Percentiles rank a stretch among this genome's conserved stretches.
phyloP scores from a whole-genome alignment of 176 grass and related monocot species.

The Aechmea fasciata region DNA sequence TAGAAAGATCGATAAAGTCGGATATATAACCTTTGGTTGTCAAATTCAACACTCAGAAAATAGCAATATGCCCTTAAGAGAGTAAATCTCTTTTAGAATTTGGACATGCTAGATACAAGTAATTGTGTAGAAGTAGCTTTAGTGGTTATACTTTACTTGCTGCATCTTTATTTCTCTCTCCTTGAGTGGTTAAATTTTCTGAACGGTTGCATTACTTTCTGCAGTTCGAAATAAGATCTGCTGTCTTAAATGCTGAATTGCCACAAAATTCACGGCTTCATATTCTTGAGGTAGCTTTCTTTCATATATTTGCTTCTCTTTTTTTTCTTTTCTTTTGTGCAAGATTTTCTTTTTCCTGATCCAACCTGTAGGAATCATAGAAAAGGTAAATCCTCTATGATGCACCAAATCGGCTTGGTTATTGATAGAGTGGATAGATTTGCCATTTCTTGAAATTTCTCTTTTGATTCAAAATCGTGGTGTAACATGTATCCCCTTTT shows the following conservation, averaged over 20 bases:
- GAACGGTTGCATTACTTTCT: neutral
- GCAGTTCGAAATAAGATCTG: slow-evolving; percentile 91
- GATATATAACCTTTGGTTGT: too few relatives aligned
- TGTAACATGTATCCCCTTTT: neutral
- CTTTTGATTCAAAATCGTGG: neutral
- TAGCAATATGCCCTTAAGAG: too few relatives aligned
- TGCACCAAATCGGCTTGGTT: too few relatives aligned
- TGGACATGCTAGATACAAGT: too few relatives aligned
- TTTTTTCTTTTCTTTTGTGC: neutral
- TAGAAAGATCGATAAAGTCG: too few relatives aligned
- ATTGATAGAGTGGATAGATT: too few relatives aligned
- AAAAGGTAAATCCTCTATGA: too few relatives aligned
- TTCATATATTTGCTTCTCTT: neutral
- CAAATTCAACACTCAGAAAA: too few relatives aligned
- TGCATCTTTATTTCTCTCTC: slow-evolving; percentile 11
- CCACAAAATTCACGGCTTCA: slow-evolving; percentile 97
- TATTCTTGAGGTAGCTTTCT: slow-evolving; percentile 69
- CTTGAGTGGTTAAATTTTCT: slow-evolving; percentile 5
- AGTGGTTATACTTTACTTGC: slow-evolving; percentile 1
- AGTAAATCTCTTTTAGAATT: too few relatives aligned
- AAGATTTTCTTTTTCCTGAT: slow-evolving; percentile 10
- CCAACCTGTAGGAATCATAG: too few relatives aligned
- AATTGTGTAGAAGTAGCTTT: too few relatives aligned
- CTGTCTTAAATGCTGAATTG: slow-evolving; percentile 88
- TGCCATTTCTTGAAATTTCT: neutral